These are phyloP conservation scores for Emergomyces pasteurianus DNA, from an alignment of 2,329 filamentous ascomycete species.

Conservation along the genomic window DNA sequence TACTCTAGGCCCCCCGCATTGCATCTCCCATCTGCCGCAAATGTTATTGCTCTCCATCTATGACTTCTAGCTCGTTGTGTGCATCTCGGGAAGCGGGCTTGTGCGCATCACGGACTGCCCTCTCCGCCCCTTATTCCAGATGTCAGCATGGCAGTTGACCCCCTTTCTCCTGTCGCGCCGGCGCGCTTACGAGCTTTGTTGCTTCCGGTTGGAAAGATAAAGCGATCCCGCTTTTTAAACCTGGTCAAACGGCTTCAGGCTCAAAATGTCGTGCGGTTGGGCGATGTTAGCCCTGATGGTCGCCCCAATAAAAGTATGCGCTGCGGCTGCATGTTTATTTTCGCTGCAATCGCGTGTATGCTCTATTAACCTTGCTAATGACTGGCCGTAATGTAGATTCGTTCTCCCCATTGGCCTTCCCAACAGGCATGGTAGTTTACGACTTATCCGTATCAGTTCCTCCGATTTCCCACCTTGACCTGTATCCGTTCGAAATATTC, in stretches of 20 bases:
- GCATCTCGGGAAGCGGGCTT: constrained; percentile 23
- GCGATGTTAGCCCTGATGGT: constrained; percentile 75
- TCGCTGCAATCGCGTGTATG: background rate
- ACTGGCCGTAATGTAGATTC: constrained; percentile 49
- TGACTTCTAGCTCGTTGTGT: constrained; percentile 12
- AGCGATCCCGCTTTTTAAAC: constrained; percentile 61
- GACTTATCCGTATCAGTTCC: constrained; percentile 72
- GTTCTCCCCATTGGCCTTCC: constrained; percentile 86
- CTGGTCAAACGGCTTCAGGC: constrained; percentile 68
- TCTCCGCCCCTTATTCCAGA: constrained; percentile 23
- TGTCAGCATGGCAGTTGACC: constrained; percentile 73
- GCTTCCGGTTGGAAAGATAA: constrained; percentile 77
- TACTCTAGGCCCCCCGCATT: background rate
- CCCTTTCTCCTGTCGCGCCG: constrained; percentile 79
- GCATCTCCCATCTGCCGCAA: background rate
- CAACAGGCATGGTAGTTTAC: constrained; percentile 75
- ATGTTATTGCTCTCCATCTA: constrained; percentile 9
- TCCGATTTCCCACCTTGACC: constrained; percentile 63
- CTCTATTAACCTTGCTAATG: constrained; percentile 8
- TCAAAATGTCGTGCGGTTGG: constrained; percentile 71
- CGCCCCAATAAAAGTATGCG: constrained; percentile 71
- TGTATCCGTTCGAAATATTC: constrained; percentile 84
- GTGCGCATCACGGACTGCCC: constrained; percentile 22
- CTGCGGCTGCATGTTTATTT: background rate
- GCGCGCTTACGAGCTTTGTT: constrained; percentile 82